A percentile compares a stretch with the other conserved stretches of the same genome.
Conservation (phyloP, 2,329 filamentous ascomycete species). For the Pseudogymnoascus sp. region DNA sequence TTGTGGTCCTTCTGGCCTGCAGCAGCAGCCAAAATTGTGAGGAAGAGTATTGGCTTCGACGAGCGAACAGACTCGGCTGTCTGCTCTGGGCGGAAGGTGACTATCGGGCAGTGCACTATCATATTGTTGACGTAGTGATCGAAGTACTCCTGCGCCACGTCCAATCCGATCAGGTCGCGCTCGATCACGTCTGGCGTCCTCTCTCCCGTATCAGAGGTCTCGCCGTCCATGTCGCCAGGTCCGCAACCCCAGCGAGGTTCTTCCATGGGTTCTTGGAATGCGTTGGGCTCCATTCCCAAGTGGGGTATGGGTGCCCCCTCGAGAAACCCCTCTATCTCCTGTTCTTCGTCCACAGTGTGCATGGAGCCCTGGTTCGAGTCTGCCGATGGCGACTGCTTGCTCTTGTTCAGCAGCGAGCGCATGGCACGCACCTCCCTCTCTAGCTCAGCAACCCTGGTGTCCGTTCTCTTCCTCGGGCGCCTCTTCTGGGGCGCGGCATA, state of each 20-base stretch:
- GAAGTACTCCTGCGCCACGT: constrained; percentile 47
- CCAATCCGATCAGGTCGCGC: constrained; percentile 48
- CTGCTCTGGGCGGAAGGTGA: constrained; percentile 47
- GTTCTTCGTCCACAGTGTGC: constrained; percentile 6
- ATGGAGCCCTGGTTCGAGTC: not conserved
- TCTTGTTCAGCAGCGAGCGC: constrained; percentile 28
- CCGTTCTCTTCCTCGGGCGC: constrained; percentile 35
- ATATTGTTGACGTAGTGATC: constrained; percentile 50
- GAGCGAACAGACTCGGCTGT: constrained; percentile 46
- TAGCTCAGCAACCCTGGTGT: constrained; percentile 35
- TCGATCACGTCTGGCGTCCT: constrained; percentile 38
- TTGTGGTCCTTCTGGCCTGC: constrained; percentile 41
- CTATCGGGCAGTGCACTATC: constrained; percentile 50
- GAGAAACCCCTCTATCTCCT: not conserved
- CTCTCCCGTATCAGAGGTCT: not conserved
- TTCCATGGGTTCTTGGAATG: not conserved
- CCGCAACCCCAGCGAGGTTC: not conserved
- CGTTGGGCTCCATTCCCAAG: not conserved
- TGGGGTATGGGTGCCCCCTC: not conserved
- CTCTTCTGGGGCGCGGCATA: constrained; percentile 32
- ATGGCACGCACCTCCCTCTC: constrained; percentile 34
- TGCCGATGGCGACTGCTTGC: constrained; percentile 1
- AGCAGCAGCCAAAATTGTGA: constrained; percentile 60
- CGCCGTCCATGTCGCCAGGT: constrained; percentile 14
- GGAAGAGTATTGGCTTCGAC: constrained; percentile 56